Base-by-base conservation (phyloP, 2,329 filamentous ascomycete species). In the Ophiostoma sp. region DNA sequence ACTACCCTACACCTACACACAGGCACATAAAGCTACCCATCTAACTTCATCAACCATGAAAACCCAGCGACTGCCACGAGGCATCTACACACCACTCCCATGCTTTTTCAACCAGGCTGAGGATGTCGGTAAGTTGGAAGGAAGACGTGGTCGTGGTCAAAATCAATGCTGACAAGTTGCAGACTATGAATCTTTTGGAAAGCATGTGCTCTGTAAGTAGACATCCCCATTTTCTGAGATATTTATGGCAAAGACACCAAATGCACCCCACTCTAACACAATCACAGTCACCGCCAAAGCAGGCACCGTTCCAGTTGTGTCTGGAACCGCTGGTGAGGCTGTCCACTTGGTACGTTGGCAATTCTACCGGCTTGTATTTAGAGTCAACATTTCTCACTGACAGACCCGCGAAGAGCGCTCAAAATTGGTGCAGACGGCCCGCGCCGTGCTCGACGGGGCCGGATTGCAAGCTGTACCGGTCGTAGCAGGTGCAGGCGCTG, bases 401-500 rank as follows among this genome's bases (percentile, higher is more conserved):
- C 45, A 74, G 73, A 71, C 48, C 5, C 73, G 59, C 6, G 73
- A 75, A 4, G 75, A 76, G n/a, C 70, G 73, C 17, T 33, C 31
- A 1, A 64, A 50, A 55, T 61, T 76, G 17, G 63, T 76, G 15
- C 6, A 59, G 19, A 45, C 66, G 4, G 70, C 73, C 12, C 69
- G 73, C 2, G 33, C 22, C 1, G 68, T 55, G 0, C 63, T 76
- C 1, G 73, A 72, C 42, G 61, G 52, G 15, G 55, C 81, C 0
- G 75, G 79, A 1, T 76, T 81, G 1, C 76, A 79, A 0, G 73
- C 81, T 17, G 83, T 84, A 59, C 85, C 84, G 0, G 79, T 86
- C 2, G 82, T 85, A 2, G 84, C 84, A 3, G 84, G 85, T 5
- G 82, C 85, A 28, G 83, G 81, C 0, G 84, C 82, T 0, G 78